Conservation (phyloP, 768 basidiomycete species). For the Hygrocybe punicea region DNA sequence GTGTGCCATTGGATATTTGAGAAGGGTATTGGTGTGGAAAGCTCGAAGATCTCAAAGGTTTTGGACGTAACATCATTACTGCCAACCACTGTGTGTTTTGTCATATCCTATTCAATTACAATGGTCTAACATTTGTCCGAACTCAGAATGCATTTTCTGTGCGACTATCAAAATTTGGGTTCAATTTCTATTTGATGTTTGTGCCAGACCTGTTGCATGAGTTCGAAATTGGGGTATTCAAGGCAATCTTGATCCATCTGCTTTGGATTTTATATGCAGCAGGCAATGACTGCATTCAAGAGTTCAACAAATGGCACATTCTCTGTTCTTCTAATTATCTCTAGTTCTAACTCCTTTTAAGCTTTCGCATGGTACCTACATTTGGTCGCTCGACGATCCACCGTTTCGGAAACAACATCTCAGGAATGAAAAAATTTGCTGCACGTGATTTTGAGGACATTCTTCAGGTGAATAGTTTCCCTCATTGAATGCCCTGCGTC, state of each 20-base stretch:
- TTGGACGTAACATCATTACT: conserved; percentile 4
- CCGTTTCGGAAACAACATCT: conserved; percentile 19
- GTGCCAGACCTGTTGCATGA: conserved; percentile 27
- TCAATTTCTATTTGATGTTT: conserved; percentile 20
- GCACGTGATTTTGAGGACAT: conserved; percentile 32
- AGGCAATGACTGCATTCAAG: conserved; percentile 6
- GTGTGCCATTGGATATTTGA: neutral
- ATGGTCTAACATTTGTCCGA: conserved; percentile 9
- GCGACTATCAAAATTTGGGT: conserved; percentile 6
- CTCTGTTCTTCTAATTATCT: neutral
- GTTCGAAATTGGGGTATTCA: conserved; percentile 28
- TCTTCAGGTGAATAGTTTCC: conserved; percentile 22
- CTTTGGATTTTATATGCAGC: conserved; percentile 20
- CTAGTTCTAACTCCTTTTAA: neutral
- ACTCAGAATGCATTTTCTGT: conserved; percentile 26
- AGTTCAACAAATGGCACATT: conserved; percentile 16
- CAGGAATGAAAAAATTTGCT: conserved; percentile 19
- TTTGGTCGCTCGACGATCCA: conserved; percentile 20
- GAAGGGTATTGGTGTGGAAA: neutral
- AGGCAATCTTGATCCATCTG: conserved; percentile 24
- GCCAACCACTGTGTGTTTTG: conserved; percentile 14
- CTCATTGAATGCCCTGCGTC: neutral
- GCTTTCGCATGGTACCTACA: conserved; percentile 11
- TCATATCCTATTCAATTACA: conserved; percentile 20
- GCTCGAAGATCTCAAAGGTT: neutral